These are phyloP conservation scores for Erodium trifolium DNA, from an alignment of 441 rosid genomes.

Conservation along the genomic window DNA sequence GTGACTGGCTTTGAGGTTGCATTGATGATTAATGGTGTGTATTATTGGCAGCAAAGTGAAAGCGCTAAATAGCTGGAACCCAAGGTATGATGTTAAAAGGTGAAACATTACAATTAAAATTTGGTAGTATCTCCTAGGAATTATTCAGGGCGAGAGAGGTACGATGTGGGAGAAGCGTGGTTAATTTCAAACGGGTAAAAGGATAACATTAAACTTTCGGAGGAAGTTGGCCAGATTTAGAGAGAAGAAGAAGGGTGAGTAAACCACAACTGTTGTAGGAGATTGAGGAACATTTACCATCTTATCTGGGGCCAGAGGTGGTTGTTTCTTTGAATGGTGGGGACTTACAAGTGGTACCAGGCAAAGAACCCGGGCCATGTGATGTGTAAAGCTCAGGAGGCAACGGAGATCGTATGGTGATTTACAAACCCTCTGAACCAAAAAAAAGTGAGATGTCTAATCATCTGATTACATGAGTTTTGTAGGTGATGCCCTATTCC, in stretches of 20 bases:
- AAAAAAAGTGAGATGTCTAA: conserved; percentile 15
- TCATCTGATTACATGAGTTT: conserved; percentile 20
- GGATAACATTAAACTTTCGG: conserved; percentile 14
- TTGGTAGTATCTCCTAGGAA: conserved; percentile 21
- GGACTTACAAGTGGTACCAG: conserved; percentile 2
- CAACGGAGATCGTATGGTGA: background rate
- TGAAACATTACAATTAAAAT: conserved; percentile 17
- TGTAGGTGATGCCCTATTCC: conserved; percentile 20
- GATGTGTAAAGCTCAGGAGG: conserved; percentile 6
- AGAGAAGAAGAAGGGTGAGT: background rate
- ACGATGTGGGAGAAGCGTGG: conserved; percentile 5
- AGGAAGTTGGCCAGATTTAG: conserved; percentile 17
- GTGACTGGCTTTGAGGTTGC: conserved; percentile 30
- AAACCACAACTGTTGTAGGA: conserved; percentile 15
- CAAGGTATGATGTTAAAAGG: conserved; percentile 22
- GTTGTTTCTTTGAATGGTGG: conserved; percentile 8
- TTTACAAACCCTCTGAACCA: conserved; percentile 14
- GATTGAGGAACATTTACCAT: conserved; percentile 15
- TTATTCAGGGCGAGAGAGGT: conserved; percentile 24
- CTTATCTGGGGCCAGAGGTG: background rate
- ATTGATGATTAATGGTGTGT: conserved; percentile 21
- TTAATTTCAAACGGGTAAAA: conserved; percentile 8
- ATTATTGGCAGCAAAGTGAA: conserved; percentile 7
- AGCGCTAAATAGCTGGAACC: conserved; percentile 34
- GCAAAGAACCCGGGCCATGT: conserved; percentile 1